Evolutionary conservation across 495 filamentous ascomycete genomes (phyloP).

Genomic region (Neurospora sp.): DNA sequence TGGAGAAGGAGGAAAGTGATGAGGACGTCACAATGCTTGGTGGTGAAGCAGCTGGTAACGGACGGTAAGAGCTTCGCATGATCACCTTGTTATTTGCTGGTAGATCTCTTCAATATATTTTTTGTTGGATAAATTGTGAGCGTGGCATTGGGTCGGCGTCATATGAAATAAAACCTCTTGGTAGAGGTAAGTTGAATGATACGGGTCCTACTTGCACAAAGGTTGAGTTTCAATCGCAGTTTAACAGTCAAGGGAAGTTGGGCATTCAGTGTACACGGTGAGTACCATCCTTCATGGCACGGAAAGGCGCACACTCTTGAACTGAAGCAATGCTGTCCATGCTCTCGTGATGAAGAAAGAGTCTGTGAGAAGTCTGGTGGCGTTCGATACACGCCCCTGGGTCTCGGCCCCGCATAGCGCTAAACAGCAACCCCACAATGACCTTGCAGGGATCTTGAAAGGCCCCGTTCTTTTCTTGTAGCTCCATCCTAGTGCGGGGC

Average conservation of each 20-base stretch:
- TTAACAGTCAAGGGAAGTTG: neutral
- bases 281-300: neutral
- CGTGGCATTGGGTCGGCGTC: neutral
- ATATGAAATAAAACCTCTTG: neutral
- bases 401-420: neutral
- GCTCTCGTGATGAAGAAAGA: neutral
- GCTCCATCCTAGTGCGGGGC: neutral
- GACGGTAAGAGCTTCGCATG: neutral
- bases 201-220: neutral
- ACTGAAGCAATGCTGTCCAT: neutral
- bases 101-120: neutral
- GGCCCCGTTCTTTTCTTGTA: neutral
- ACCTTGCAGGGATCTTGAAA: neutral
- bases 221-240: neutral
- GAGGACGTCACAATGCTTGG: neutral
- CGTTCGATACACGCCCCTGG: neutral
- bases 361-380: neutral
- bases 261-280: too few relatives aligned
- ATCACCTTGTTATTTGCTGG: neutral
- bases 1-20: neutral
- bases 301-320: neutral
- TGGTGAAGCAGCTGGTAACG: neutral
- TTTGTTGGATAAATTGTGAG: neutral
- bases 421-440: neutral
- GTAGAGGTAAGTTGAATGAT: neutral